Evolutionary conservation across 2,329 filamentous ascomycete species (phyloP).

Genomic region (Dactylellina haptotyla): DNA sequence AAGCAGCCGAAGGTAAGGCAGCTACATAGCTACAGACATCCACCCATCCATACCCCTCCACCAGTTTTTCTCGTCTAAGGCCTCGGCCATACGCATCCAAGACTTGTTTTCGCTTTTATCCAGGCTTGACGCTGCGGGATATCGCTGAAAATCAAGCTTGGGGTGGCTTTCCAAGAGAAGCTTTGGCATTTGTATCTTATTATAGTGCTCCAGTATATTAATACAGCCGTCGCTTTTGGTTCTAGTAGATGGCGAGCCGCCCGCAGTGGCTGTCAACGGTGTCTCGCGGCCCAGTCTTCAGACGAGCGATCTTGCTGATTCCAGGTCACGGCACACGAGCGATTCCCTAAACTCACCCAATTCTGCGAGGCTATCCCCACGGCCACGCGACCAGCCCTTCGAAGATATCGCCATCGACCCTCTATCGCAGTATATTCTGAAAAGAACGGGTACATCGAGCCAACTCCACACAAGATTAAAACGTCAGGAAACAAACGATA

Average conservation of each 20-base stretch:
- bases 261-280: constrained; percentile 11
- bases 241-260: constrained; percentile 24
- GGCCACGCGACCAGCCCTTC: constrained; percentile 27
- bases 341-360: constrained; percentile 37
- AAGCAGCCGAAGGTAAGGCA: constrained; percentile 52
- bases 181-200: not conserved
- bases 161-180: not conserved
- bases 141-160: not conserved
- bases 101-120: constrained; percentile 49
- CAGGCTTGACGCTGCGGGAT: constrained; percentile 28
- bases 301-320: constrained; percentile 28
- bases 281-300: constrained; percentile 34
- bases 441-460: constrained; percentile 36
- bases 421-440: constrained; percentile 40
- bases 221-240: constrained; percentile 4
- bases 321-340: constrained; percentile 35
- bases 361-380: constrained; percentile 30
- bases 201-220: not conserved
- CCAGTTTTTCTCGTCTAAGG: constrained; percentile 46
- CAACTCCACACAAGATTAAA: constrained; percentile 30
- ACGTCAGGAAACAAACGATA: constrained; percentile 50
- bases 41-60: too few species aligned
- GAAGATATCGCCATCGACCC: constrained; percentile 45
- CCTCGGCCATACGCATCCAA: constrained; percentile 45
- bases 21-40: too few species aligned